A percentile compares a stretch with the other conserved stretches of the same genome.
These are phyloP conservation scores for Lycium ferocissimum DNA, from an alignment of 257 asterid genomes.

Conservation along the genomic window DNA sequence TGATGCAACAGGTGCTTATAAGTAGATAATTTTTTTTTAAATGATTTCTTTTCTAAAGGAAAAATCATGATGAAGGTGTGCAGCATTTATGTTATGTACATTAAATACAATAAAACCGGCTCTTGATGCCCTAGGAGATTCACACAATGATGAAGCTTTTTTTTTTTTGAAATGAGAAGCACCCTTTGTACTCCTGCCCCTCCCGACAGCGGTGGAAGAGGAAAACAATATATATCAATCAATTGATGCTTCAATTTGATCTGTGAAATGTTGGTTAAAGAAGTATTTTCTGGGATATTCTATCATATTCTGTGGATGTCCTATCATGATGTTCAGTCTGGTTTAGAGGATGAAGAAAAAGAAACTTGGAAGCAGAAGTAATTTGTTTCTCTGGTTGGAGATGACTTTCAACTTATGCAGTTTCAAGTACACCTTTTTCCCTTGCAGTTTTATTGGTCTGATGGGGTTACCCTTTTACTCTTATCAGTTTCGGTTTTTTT, in stretches of 20 bases:
- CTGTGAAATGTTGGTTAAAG: not conserved
- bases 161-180: conserved; percentile 1
- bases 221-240: conserved; percentile 7
- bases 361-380: not conserved
- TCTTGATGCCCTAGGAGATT: conserved; percentile 7
- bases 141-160: not conserved
- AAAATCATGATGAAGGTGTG: not conserved
- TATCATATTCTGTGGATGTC: not conserved
- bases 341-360: conserved; percentile 5
- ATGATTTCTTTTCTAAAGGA: conserved; percentile 13
- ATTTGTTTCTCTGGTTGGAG: conserved; percentile 20
- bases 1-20: conserved; percentile 69
- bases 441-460: not conserved
- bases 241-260: conserved; percentile 4
- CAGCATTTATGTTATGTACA: not conserved
- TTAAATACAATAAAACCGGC: not conserved
- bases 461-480: conserved; percentile 21
- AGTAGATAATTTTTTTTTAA: not conserved
- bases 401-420: not conserved
- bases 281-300: conserved; percentile 13
- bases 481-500: not conserved
- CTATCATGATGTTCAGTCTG: not conserved
- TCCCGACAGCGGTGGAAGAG: not conserved
- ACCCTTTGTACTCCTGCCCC: not conserved
- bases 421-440: conserved; percentile 11